Conservation (phyloP, 73 alveolate genomes). For the Breviolum minutum region DNA sequence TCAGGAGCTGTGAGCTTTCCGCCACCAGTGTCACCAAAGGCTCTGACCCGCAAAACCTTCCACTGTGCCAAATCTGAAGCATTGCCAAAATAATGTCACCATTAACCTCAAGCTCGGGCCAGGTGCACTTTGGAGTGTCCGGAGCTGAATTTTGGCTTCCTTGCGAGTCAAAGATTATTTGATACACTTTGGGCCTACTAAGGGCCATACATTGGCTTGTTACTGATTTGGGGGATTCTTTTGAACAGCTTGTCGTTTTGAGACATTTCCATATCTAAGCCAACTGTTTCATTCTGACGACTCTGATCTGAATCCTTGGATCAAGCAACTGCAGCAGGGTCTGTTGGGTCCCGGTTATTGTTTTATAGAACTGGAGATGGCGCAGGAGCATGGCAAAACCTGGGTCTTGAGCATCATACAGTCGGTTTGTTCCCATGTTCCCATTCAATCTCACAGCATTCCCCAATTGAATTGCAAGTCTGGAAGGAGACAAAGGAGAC, state of each 20-base stretch:
- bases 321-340: background rate
- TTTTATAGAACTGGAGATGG: background rate
- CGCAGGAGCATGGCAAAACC: background rate
- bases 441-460: background rate
- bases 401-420: too few relatives aligned
- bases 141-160: background rate
- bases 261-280: too few relatives aligned
- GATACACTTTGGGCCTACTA: too few relatives aligned
- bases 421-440: background rate
- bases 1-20: constrained; percentile 31
- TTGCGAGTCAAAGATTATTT: too few relatives aligned
- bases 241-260: too few relatives aligned
- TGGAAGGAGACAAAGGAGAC: constrained; percentile 39
- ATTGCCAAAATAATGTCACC: background rate
- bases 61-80: background rate
- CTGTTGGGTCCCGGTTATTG: background rate
- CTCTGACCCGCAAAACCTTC: background rate
- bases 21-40: constrained; percentile 4
- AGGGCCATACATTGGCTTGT: too few relatives aligned
- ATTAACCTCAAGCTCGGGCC: too few relatives aligned
- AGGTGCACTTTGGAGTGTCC: background rate
- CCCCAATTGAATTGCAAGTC: too few relatives aligned
- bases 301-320: background rate
- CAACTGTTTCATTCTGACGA: constrained; percentile 4
- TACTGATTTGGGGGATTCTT: too few relatives aligned